Evolutionary conservation across 352 stramenopile species (phyloP), one percentile per base, ranked within the genome.

Genomic region (Globisporangium iwayamae): DNA sequence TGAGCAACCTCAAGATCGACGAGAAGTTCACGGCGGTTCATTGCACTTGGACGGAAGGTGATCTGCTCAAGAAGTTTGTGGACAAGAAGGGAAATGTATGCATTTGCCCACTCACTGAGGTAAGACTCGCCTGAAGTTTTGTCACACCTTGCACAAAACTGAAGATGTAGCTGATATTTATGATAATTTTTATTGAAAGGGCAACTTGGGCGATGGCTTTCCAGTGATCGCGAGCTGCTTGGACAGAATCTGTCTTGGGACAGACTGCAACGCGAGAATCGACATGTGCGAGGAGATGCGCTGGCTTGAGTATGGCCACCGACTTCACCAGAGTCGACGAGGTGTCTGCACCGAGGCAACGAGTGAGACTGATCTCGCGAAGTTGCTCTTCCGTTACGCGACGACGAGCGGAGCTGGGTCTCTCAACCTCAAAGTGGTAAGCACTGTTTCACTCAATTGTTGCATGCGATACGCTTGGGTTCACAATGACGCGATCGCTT

Each of bases 241-340:
- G 0, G 76, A 88, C 56, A 74, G 78, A 56, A 78, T 92, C 38
- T 92, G 81, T 30, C 73, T 92, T 10, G 81, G 83, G 13, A 90
- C 81, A 13, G 83, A 92, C 62, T 90, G 83, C 79, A 92, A 92
- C 47, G 81, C 83, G 13, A 76, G 83, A 45, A 86, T 92, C 45
- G 83, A 92, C 63, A 92, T 92, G 83, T 88, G 79, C 25, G 83
- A 92, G 67, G 83, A 92, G 57, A 92, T 92, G 83, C 83, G 81
- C 7, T 92, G 83, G 83, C 62, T 92, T 9, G 83, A 92, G 61
- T 92, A 92, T 53, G 79, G 79, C 0, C 83, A 92, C 61, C 74
- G 83, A 11, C 73, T 92, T 1, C 74, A 83, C 30, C 69, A 89
- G 38, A 89, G 81, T 53, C 79, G 76, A 38, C 78, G 83, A 38